Evolutionary conservation across 148 eudicot species (phyloP).

Genomic region (Rhododendron williamsianum): DNA sequence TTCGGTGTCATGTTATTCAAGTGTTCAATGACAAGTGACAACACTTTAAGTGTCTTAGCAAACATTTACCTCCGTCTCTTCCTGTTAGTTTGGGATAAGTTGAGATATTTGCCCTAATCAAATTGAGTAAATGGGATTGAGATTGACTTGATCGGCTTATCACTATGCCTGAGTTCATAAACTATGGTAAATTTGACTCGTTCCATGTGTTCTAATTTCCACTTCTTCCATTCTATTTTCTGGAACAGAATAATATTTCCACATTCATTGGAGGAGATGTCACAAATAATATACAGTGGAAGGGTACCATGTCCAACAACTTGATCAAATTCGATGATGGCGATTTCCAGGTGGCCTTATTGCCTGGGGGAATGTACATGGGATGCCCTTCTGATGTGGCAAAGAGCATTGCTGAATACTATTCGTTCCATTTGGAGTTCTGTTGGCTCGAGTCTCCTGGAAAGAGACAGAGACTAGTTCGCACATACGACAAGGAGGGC

Average conservation of each 20-base stretch:
- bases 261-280: constrained; percentile 40
- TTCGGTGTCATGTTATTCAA: not conserved
- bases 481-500: constrained; percentile 82
- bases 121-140: not conserved
- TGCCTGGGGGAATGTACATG: constrained; percentile 97
- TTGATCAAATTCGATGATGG: constrained; percentile 68
- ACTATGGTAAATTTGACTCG: not conserved
- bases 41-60: not conserved
- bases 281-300: constrained; percentile 69
- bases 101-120: not conserved
- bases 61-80: not conserved
- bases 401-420: constrained; percentile 59
- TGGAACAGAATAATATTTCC: constrained; percentile 47
- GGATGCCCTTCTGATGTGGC: constrained; percentile 74
- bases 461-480: constrained; percentile 86
- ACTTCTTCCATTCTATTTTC: not conserved
- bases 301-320: constrained; percentile 54
- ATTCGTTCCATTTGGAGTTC: constrained; percentile 81
- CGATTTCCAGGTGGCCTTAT: constrained; percentile 66
- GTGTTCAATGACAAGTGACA: not conserved
- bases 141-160: not conserved
- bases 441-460: constrained; percentile 91
- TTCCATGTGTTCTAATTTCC: not conserved
- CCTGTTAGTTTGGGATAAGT: not conserved
- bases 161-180: not conserved